Evolutionary conservation across 1,284 basidiomycete genomes (phyloP).

Genomic region (Trametes sp.): DNA sequence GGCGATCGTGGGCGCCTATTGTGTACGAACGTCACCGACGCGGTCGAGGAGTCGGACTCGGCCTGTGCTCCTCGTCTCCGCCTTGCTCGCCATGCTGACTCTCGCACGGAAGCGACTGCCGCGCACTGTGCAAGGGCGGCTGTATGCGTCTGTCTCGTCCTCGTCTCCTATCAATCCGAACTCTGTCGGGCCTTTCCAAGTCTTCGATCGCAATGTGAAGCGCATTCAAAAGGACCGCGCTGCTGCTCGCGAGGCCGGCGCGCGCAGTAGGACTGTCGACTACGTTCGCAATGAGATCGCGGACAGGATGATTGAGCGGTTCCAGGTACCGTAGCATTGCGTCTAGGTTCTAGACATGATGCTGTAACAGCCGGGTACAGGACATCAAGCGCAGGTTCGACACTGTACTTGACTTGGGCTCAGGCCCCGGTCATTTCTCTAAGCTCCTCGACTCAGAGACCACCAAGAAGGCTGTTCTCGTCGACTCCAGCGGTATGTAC

Average conservation of each 20-base stretch:
- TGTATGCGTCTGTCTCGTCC: constrained; percentile 39
- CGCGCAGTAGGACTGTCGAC: constrained; percentile 82
- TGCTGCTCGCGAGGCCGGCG: constrained; percentile 61
- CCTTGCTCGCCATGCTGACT: constrained; percentile 6
- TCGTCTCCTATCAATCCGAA: constrained; percentile 48
- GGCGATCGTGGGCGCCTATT: constrained; percentile 12
- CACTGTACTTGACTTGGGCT: constrained; percentile 87
- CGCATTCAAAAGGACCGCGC: constrained; percentile 83
- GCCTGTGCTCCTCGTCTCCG: not conserved
- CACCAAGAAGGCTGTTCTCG: constrained; percentile 82
- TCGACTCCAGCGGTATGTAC: constrained; percentile 84
- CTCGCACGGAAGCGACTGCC: constrained; percentile 7
- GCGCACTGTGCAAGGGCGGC: constrained; percentile 10
- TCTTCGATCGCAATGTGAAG: constrained; percentile 93
- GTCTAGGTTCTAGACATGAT: not conserved
- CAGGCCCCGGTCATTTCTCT: constrained; percentile 95
- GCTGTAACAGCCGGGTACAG: constrained; percentile 48
- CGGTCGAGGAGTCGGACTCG: not conserved
- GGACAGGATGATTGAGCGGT: constrained; percentile 88
- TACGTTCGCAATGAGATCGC: constrained; percentile 94
- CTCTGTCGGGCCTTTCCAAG: constrained; percentile 69
- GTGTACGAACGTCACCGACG: constrained; percentile 12
- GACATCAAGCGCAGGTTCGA: constrained; percentile 91
- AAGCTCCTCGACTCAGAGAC: constrained; percentile 81
- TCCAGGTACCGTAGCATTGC: constrained; percentile 59